phyloP scores from a whole-genome alignment of 148 eudicot species.

The Nepenthes gracilis region DNA sequence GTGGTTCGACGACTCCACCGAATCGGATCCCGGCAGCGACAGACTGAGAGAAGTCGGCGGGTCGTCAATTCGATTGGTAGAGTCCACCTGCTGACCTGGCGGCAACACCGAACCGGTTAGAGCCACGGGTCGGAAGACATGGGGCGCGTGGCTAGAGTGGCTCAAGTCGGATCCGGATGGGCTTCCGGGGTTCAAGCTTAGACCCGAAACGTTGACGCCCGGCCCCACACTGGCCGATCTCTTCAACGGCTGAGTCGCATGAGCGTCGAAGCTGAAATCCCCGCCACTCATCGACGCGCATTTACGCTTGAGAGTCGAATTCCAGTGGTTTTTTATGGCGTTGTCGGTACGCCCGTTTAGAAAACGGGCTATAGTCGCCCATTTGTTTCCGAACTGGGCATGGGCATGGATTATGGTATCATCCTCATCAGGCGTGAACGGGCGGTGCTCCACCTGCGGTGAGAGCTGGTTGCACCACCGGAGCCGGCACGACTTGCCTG shows the following conservation, averaged over 20 bases:
- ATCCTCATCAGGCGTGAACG: conserved; percentile 46
- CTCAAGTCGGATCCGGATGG: conserved; percentile 40
- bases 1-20: not conserved
- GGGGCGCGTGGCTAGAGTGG: conserved; percentile 19
- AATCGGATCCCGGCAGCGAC: conserved; percentile 38
- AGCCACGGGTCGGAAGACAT: conserved; percentile 23
- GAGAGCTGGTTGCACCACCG: conserved; percentile 66
- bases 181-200: conserved; percentile 20
- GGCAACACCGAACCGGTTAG: conserved; percentile 10
- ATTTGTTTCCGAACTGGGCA: conserved; percentile 43
- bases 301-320: conserved; percentile 47
- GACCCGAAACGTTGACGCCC: conserved; percentile 13
- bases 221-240: conserved; percentile 48
- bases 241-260: conserved; percentile 25
- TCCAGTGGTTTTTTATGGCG: conserved; percentile 64
- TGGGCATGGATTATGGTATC: conserved; percentile 41
- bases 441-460: conserved; percentile 51
- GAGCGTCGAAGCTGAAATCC: conserved; percentile 17
- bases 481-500: conserved; percentile 52
- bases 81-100: conserved; percentile 11
- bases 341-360: conserved; percentile 52
- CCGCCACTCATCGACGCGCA: conserved; percentile 30
- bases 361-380: conserved; percentile 56
- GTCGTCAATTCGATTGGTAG: conserved; percentile 8
- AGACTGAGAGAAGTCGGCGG: conserved; percentile 29